Conservation (phyloP, 1,139 yeast species). For the Pichia sp. region DNA sequence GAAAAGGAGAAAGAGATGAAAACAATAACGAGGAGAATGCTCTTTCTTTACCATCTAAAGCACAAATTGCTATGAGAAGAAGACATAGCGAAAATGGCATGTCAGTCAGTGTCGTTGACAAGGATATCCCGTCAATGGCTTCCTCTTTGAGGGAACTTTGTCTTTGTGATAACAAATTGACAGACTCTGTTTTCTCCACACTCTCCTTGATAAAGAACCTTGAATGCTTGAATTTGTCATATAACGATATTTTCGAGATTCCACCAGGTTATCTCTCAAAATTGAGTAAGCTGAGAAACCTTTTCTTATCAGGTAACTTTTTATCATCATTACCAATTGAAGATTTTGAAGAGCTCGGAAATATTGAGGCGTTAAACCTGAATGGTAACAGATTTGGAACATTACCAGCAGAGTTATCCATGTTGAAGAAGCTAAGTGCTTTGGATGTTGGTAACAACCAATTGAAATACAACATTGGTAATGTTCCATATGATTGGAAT, state of each 20-base stretch:
- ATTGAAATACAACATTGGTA: conserved; percentile 83
- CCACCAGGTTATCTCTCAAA: conserved; percentile 65
- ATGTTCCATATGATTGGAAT: conserved; percentile 97
- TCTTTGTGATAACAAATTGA: conserved; percentile 77
- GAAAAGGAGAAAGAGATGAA: not conserved
- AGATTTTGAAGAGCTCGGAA: conserved; percentile 57
- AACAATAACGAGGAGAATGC: not conserved
- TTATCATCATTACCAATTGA: conserved; percentile 79
- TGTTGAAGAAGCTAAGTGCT: conserved; percentile 53
- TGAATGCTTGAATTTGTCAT: conserved; percentile 65
- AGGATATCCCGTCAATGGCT: conserved; percentile 30
- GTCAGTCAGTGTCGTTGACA: conserved; percentile 7
- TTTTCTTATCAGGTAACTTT: conserved; percentile 83
- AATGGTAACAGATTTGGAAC: conserved; percentile 85
- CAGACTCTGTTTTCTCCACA: conserved; percentile 69
- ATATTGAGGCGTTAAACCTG: conserved; percentile 55
- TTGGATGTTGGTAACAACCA: conserved; percentile 91
- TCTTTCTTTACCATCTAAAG: conserved; percentile 10
- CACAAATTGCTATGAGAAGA: too few relatives aligned
- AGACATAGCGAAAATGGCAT: conserved; percentile 21
- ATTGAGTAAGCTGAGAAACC: conserved; percentile 49
- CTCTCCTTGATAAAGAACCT: conserved; percentile 56
- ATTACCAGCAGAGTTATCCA: conserved; percentile 82
- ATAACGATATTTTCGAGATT: conserved; percentile 77
- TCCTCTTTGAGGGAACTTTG: conserved; percentile 51